These are phyloP conservation scores for Sugiyamaella americana DNA, from an alignment of 805 yeast species.

Conservation along the genomic window DNA sequence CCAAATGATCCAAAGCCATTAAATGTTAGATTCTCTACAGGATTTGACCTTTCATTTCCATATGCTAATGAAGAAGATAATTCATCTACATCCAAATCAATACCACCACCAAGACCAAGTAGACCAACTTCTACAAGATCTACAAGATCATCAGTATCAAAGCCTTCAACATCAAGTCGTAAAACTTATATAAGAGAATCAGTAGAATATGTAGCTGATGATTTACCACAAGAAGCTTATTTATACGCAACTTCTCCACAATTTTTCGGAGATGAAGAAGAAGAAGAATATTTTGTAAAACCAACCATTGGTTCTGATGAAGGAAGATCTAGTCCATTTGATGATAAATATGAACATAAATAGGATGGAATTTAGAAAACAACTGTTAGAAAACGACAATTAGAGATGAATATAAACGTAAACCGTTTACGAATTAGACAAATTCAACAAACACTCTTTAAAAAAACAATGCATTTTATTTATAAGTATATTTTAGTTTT, in stretches of 20 bases:
- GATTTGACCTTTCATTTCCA: not conserved
- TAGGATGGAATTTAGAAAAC: not conserved
- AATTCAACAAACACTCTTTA: no score
- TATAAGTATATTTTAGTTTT: no score
- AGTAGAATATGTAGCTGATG: slow-evolving; percentile 15
- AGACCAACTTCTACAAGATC: not conserved
- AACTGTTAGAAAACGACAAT: not conserved
- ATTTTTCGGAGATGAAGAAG: not conserved
- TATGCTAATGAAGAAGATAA: not conserved
- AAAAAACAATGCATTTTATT: no score
- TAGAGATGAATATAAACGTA: no score
- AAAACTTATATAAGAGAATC: slow-evolving; percentile 3
- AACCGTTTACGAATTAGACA: no score
- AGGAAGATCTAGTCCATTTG: slow-evolving; percentile 21
- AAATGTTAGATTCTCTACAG: not conserved
- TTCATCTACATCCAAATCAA: not conserved
- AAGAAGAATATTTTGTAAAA: slow-evolving; percentile 1
- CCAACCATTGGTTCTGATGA: slow-evolving; percentile 2
- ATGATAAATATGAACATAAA: slow-evolving; percentile 15
- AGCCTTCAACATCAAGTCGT: not conserved
- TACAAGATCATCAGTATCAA: not conserved
- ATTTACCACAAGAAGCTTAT: slow-evolving; percentile 19
- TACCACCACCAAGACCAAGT: no score
- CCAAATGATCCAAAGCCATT: not conserved
- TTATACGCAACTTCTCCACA: slow-evolving; percentile 11